phyloP scores from a whole-genome alignment of 441 rosid species.

The Mallotus repandus region DNA sequence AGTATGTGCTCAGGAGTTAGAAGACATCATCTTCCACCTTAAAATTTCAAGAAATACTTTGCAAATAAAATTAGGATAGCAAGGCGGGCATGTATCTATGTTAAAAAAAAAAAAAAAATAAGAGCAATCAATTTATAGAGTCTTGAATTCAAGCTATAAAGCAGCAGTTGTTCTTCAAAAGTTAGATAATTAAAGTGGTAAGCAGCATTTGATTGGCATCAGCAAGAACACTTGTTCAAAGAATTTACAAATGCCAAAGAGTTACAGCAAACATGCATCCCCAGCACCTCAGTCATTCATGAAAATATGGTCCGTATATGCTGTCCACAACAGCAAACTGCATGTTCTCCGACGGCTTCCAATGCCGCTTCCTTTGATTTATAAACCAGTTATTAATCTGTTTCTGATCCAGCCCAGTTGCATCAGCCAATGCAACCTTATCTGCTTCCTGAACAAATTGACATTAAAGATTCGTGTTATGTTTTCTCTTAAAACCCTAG shows the following conservation, averaged over 20 bases:
- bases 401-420: constrained; percentile 60
- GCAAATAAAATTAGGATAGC: no score
- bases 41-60: no score
- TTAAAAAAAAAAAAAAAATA: no score
- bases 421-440: constrained; percentile 44
- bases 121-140: background rate
- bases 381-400: constrained; percentile 72
- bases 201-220: background rate
- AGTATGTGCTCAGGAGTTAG: no score
- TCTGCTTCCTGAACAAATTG: constrained; percentile 45
- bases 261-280: background rate
- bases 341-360: constrained; percentile 60
- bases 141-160: background rate
- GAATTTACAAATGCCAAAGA: constrained; percentile 13
- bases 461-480: background rate
- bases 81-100: no score
- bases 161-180: background rate
- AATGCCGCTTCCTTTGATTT: constrained; percentile 67
- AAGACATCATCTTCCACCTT: no score
- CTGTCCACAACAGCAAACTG: constrained; percentile 47
- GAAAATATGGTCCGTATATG: constrained; percentile 31
- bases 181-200: constrained; percentile 2
- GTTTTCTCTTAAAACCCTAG: background rate
- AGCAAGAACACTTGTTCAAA: background rate
- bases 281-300: constrained; percentile 22